These are phyloP conservation scores for Dacryopinax primogenitus DNA, from an alignment of 768 basidiomycete species.

Conservation along the genomic window DNA sequence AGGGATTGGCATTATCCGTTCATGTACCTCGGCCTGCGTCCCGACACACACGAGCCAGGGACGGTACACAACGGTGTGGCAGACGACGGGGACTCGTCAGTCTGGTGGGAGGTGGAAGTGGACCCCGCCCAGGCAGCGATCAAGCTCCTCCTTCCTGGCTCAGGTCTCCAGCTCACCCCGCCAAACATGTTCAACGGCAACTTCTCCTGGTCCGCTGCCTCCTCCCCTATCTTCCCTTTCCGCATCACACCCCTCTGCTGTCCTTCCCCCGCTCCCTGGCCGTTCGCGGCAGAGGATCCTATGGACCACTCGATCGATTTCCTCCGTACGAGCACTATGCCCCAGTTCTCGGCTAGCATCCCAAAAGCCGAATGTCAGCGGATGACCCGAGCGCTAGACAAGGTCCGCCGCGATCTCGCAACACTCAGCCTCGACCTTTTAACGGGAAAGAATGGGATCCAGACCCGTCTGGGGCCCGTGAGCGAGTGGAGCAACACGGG, in stretches of 20 bases:
- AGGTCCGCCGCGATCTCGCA: conserved; percentile 12
- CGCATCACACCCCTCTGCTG: conserved; percentile 26
- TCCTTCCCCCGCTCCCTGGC: conserved; percentile 24
- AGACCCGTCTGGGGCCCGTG: neutral
- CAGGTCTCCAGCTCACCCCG: conserved; percentile 18
- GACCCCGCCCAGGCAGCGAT: conserved; percentile 15
- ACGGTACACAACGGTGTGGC: conserved; percentile 11
- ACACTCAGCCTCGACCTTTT: conserved; percentile 10
- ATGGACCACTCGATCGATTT: conserved; percentile 24
- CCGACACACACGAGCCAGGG: neutral
- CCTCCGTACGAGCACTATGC: conserved; percentile 23
- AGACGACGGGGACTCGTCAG: conserved; percentile 14
- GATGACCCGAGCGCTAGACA: neutral
- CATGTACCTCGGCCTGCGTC: neutral
- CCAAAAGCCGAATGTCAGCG: conserved; percentile 13
- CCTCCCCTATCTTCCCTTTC: conserved; percentile 20
- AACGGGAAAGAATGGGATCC: conserved; percentile 2
- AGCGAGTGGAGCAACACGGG: conserved; percentile 22
- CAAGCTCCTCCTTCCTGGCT: conserved; percentile 22
- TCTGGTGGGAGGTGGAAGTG: conserved; percentile 24
- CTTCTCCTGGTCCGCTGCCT: neutral
- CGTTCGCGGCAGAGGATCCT: conserved; percentile 25
- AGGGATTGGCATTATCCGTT: conserved; percentile 1
- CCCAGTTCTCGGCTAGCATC: conserved; percentile 13
- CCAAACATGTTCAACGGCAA: conserved; percentile 16